Evolutionary conservation across 768 basidiomycete species (phyloP), one percentile per base, ranked within the genome.

Genomic region (Lentinula aciculospora): DNA sequence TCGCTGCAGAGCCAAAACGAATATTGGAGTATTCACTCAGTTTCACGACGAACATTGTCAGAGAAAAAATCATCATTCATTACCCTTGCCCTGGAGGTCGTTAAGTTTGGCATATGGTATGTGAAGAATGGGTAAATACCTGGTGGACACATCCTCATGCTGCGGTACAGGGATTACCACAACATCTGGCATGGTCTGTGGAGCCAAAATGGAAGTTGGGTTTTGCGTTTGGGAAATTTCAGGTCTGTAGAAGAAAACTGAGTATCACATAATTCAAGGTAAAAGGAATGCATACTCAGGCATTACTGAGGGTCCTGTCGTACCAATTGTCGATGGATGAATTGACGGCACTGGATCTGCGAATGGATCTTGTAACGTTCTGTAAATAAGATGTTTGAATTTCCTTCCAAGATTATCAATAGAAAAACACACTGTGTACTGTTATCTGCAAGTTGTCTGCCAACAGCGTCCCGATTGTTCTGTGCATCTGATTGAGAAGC

Each of bases 311-410:
- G 68, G 65, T 23, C 69, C 29, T 7, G 64, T 67, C 5, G 7
- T 19, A 64, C 19, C 65, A 19, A 40, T 39, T 17, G 55, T 40
- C 29, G 63, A 46, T 17, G 40, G n/a, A 10, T 57, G 46, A 31
- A 39, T 57, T 4, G 42, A 55, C 5, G 57, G 59, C 21, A 67
- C 65, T 6, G 60, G 60, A 53, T 69, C 67, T 19, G 57, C 66
- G 50, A 69, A 69, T 0, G 61, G 60, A 40, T 73, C 71, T 12
- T 75, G 67, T 2, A 54, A 65, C 39, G 53, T 40, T 42, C 62
- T 8, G 37, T 21, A 23, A 7, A 23, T 13, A 32, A 9, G 58
- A 39, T n/a, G 36, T 23, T 17, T 15, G 42, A 32, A 4, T 31
- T 21, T 5, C 19, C 12, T 44, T 17, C 3, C 10, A 23, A 15